Evolutionary conservation across 352 stramenopile species (phyloP).

Genomic region (Saprolegnia diclina): DNA sequence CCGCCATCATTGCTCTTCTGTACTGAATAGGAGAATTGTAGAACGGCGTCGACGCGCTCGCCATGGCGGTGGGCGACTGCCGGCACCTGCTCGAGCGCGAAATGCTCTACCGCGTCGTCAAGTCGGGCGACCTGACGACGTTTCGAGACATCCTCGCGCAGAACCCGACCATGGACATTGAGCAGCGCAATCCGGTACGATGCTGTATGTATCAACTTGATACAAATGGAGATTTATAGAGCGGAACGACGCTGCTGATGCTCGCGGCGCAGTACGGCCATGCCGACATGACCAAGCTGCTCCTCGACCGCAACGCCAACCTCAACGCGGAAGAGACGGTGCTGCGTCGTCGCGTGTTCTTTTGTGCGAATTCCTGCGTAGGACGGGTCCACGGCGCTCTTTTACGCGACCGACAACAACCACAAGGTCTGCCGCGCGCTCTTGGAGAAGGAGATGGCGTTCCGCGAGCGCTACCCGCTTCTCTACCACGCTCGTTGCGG

Average conservation of each 20-base stretch:
- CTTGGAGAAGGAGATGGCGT: constrained; percentile 18
- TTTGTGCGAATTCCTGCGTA: neutral
- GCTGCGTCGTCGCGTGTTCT: too few relatives aligned
- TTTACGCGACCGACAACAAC: constrained; percentile 10
- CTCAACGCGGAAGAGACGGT: constrained; percentile 3
- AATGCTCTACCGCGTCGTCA: constrained; percentile 16
- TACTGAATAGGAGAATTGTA: neutral
- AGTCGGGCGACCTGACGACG: neutral
- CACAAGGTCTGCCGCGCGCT: neutral
- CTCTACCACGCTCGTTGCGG: constrained; percentile 15
- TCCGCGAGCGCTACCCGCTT: constrained; percentile 22
- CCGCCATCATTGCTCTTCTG: neutral
- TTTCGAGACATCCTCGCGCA: constrained; percentile 3
- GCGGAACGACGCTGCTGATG: constrained; percentile 24
- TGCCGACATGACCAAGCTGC: constrained; percentile 20
- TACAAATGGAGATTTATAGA: neutral
- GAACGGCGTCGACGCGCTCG: constrained; percentile 9
- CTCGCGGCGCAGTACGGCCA: constrained; percentile 8
- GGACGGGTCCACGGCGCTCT: constrained; percentile 17
- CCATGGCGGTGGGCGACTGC: constrained; percentile 9
- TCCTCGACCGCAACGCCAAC: constrained; percentile 24
- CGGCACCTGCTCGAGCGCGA: constrained; percentile 16
- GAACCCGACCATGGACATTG: constrained; percentile 14
- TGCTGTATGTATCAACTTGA: neutral
- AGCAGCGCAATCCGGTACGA: constrained; percentile 15